Percentiles rank a stretch among this genome's conserved stretches.
Evolutionary conservation across 495 filamentous ascomycete genomes (phyloP).

Genomic region (Aspergillus panamensis): DNA sequence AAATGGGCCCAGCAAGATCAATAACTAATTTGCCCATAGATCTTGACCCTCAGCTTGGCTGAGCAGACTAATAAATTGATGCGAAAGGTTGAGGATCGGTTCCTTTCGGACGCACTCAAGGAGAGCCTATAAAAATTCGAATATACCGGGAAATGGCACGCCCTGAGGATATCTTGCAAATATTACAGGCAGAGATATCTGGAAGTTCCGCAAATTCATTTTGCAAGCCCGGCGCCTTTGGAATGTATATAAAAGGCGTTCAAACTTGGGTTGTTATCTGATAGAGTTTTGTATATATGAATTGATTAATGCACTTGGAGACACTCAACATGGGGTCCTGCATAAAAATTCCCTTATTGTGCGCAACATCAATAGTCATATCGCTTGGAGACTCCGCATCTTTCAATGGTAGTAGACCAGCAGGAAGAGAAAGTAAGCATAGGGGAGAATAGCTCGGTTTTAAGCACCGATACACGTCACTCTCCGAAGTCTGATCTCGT

Average conservation of each 20-base stretch:
- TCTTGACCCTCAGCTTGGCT: conserved; percentile 86
- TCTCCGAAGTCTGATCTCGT: not conserved
- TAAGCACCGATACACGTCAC: no score
- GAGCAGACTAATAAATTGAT: conserved; percentile 97
- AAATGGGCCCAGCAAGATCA: not conserved
- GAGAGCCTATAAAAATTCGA: conserved; percentile 39
- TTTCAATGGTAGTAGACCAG: no score
- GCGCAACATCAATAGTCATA: no score
- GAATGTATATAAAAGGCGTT: conserved; percentile 24
- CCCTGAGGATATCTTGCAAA: not conserved
- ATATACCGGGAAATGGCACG: not conserved
- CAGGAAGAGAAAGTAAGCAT: no score
- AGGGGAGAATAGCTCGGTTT: no score
- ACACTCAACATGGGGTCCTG: no score
- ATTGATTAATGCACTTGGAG: conserved; percentile 4
- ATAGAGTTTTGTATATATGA: conserved; percentile 20
- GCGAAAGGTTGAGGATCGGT: conserved; percentile 66
- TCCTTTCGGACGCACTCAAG: conserved; percentile 52
- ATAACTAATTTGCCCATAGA: conserved; percentile 38
- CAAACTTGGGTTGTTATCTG: conserved; percentile 13
- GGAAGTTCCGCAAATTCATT: not conserved
- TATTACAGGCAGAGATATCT: not conserved
- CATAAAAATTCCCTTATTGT: no score
- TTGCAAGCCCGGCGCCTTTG: conserved; percentile 1
- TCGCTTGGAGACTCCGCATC: no score